Base-by-base conservation (phyloP, 345 rosid species). In the Gossypium rotundifolium region DNA sequence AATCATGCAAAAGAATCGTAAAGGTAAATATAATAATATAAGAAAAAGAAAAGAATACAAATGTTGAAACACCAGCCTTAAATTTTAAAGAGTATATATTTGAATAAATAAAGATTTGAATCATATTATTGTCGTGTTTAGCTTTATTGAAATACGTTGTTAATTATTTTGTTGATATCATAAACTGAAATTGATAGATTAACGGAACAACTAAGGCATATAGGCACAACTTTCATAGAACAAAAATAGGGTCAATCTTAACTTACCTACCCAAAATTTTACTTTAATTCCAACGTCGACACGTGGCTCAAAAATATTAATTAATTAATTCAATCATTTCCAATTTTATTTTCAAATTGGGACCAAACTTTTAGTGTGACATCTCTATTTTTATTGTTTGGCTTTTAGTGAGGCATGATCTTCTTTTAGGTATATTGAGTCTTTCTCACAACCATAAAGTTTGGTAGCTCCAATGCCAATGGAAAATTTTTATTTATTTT, bases 381-480 rank as follows among this genome's bases (percentile, higher is more conserved):
- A 10, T 9, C 14, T 40, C 49, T 40, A 38, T 38, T 64, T 38
- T 38, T 17, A 9, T 63, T 63, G 48, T n/a, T 64, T 64, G 68
- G 49, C 25, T 17, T 38, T 64, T 64, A 17, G 25, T 40, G 68
- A 64, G 40, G 14, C 49, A 40, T 27, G 10, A 29, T 44, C 17
- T 40, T 40, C 11, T n/a, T n/a, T 64, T 64, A 40, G 48, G 49
- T n/a, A 29, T 40, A 10, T 33, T 4, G 68, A 40, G 49, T 64
- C 25, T 64, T 64, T 64, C 13, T 5, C 49, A n/a, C 49, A 40
- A 64, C 68, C 68, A 17, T 17, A 40, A 40, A 40, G 49, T 64
- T 64, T 40, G 49, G 25, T 64, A n/a, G 49, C 68, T 64, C 49
- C 48, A 64, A 40, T n/a, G 49, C 68, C 49, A 40, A 64, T 64